These are phyloP conservation scores for Diplodia corticola DNA, from an alignment of 2,329 filamentous ascomycete species.

Conservation along the genomic window DNA sequence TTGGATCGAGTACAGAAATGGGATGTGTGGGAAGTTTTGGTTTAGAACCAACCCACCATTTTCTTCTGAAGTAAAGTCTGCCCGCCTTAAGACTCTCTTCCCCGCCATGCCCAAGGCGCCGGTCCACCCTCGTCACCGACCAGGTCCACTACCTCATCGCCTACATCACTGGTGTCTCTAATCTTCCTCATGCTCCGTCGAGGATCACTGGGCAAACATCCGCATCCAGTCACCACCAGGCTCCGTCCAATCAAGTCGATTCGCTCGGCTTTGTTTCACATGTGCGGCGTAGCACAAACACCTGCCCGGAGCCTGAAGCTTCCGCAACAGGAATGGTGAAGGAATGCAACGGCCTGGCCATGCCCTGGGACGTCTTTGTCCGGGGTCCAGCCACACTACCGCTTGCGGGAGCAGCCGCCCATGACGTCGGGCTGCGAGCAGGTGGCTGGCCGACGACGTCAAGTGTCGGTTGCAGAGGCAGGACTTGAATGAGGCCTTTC, in stretches of 20 bases:
- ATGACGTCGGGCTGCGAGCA: not conserved
- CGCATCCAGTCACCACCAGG: not conserved
- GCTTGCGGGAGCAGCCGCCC: constrained; percentile 5
- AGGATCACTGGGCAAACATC: not conserved
- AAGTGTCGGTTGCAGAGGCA: not conserved
- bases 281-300: not conserved
- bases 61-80: not conserved
- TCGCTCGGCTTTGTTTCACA: not conserved
- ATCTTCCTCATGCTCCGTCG: not conserved
- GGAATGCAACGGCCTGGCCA: not conserved
- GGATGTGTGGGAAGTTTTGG: not conserved
- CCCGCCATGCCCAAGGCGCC: not conserved
- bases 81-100: not conserved
- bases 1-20: not conserved
- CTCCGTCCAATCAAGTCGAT: not conserved
- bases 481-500: not conserved
- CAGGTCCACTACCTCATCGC: constrained; percentile 1
- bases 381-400: not conserved
- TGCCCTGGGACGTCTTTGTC: constrained; percentile 3
- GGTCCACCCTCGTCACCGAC: not conserved
- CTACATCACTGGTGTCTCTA: not conserved
- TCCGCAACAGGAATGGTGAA: not conserved
- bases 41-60: not conserved
- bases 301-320: not conserved
- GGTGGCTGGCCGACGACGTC: not conserved